phyloP scores from a whole-genome alignment of 2,329 filamentous ascomycete species.

The Ophiognomonia clavigignenti-juglandacearum region DNA sequence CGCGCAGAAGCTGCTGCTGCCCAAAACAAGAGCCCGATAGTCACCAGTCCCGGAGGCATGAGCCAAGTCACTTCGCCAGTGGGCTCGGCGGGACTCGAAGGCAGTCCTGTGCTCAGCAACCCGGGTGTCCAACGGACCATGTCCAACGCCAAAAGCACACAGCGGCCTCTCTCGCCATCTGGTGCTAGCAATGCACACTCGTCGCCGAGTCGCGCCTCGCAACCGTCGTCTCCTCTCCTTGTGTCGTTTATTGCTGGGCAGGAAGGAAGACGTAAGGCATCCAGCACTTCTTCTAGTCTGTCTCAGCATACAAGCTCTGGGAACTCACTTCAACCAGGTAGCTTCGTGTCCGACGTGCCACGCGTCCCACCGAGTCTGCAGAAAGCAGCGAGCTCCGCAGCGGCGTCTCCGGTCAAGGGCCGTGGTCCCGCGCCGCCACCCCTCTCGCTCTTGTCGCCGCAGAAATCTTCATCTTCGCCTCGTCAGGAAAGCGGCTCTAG shows the following conservation, averaged over 20 bases:
- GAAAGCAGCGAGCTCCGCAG: slow-evolving; percentile 52
- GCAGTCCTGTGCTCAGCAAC: slow-evolving; percentile 76
- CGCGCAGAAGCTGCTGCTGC: slow-evolving; percentile 80
- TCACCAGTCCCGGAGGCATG: slow-evolving; percentile 37
- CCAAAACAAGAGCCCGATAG: slow-evolving; percentile 48
- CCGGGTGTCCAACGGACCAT: slow-evolving; percentile 70
- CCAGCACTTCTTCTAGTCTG: slow-evolving; percentile 78
- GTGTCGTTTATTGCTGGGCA: slow-evolving; percentile 90
- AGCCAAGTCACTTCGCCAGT: slow-evolving; percentile 52
- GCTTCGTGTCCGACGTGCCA: slow-evolving; percentile 63
- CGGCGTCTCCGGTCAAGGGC: slow-evolving; percentile 53
- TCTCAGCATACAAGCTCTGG: slow-evolving; percentile 65
- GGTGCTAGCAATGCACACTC: slow-evolving; percentile 73
- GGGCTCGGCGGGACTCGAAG: slow-evolving; percentile 61
- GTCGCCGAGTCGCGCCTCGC: slow-evolving; percentile 77
- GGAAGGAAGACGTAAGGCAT: slow-evolving; percentile 81
- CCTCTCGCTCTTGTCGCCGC: slow-evolving; percentile 51
- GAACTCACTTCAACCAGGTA: slow-evolving; percentile 62
- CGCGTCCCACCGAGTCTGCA: slow-evolving; percentile 56
- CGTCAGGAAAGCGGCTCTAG: slow-evolving; percentile 57
- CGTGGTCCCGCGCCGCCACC: slow-evolving; percentile 44
- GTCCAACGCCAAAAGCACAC: slow-evolving; percentile 73
- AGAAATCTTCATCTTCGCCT: slow-evolving; percentile 57
- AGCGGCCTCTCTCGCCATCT: slow-evolving; percentile 83
- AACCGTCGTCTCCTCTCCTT: slow-evolving; percentile 83